A percentile compares a stretch with the other conserved stretches of the same genome.
phyloP scores from a whole-genome alignment of 2,329 filamentous ascomycete genomes.

The Stachybotrys chartarum region DNA sequence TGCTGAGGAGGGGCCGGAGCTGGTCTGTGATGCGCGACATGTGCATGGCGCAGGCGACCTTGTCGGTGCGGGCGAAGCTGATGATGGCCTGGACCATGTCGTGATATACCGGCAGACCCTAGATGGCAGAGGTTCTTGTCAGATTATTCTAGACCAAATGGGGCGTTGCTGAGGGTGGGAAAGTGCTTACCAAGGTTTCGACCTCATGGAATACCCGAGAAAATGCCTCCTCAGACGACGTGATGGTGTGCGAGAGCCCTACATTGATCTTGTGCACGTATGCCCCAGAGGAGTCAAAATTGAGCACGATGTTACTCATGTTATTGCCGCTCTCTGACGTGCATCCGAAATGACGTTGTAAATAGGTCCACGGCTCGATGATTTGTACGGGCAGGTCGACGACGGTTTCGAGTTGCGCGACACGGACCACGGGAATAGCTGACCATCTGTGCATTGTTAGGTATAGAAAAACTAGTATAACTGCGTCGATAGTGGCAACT shows the following conservation, averaged over 20 bases:
- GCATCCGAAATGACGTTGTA: not conserved
- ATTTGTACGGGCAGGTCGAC: not conserved
- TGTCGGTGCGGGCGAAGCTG: not conserved
- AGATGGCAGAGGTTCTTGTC: not conserved
- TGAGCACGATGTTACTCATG: not conserved
- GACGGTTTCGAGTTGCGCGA: not conserved
- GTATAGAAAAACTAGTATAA: too few species aligned
- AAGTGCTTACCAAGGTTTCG: not conserved
- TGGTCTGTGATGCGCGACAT: not conserved
- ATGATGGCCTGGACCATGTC: not conserved
- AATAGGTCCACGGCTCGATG: not conserved
- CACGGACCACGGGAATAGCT: not conserved
- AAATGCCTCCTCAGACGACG: not conserved
- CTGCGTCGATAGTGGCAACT: not conserved
- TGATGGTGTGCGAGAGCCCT: not conserved
- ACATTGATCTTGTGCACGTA: not conserved
- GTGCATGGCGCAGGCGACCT: not conserved
- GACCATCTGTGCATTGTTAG: not conserved
- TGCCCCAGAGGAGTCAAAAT: not conserved
- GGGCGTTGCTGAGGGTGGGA: not conserved
- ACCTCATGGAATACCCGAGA: not conserved
- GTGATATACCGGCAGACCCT: not conserved
- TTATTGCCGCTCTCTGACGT: not conserved
- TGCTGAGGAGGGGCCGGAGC: not conserved
- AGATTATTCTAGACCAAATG: not conserved